Conservation (phyloP, 179 eudicot genomes). For the Vitellaria paradoxa region DNA sequence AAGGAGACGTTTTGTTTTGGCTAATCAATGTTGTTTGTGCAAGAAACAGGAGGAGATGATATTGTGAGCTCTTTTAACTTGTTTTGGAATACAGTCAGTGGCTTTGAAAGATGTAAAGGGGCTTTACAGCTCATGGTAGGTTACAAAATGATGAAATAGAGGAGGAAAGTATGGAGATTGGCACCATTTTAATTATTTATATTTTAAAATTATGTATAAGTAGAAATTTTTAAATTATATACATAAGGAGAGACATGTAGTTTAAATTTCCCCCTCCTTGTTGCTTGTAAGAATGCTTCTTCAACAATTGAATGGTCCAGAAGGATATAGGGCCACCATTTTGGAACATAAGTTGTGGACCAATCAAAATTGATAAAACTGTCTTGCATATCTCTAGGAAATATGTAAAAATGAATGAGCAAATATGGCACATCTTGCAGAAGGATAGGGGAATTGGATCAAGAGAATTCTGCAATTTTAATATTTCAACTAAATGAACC, state of each 20-base stretch:
- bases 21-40: too few relatives aligned
- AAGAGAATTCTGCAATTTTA: too few relatives aligned
- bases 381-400: neutral
- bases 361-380: neutral
- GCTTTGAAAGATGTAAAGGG: neutral
- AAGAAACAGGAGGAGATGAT: too few relatives aligned
- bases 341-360: neutral
- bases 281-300: neutral
- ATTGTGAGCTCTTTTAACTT: too few relatives aligned
- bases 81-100: too few relatives aligned
- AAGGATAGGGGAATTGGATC: too few relatives aligned
- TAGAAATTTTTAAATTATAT: neutral
- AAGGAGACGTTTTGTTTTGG: too few relatives aligned
- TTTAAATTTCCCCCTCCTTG: neutral
- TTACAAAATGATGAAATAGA: neutral
- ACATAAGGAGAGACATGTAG: neutral
- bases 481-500: neutral
- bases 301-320: neutral
- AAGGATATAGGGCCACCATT: neutral
- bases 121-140: neutral
- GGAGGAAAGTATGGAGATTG: neutral
- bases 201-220: too few relatives aligned
- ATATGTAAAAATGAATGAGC: neutral
- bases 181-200: neutral
- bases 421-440: conserved; percentile 3